These are phyloP conservation scores for Blastomyces emzantsi DNA, from an alignment of 2,329 filamentous ascomycete species.

Conservation along the genomic window DNA sequence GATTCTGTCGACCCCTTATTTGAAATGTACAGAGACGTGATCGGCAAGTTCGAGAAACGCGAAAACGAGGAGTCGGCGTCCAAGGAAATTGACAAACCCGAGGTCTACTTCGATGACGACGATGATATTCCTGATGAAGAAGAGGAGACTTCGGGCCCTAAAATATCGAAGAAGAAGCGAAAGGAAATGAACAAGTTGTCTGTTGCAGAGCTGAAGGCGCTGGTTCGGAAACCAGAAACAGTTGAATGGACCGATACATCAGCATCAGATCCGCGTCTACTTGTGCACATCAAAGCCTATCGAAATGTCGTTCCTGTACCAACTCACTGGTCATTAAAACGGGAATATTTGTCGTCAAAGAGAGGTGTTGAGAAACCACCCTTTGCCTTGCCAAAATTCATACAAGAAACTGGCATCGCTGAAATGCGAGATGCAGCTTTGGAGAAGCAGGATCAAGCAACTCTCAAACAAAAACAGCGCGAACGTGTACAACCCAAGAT, in stretches of 20 bases:
- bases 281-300: conserved; percentile 91
- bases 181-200: conserved; percentile 89
- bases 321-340: conserved; percentile 87
- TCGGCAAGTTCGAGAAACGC: conserved; percentile 65
- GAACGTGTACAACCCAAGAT: conserved; percentile 93
- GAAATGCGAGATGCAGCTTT: conserved; percentile 97
- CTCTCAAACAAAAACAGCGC: conserved; percentile 88
- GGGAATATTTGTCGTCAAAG: conserved; percentile 95
- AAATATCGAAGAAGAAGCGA: conserved; percentile 87
- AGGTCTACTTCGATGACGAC: conserved; percentile 74
- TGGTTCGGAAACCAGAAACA: conserved; percentile 83
- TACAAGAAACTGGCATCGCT: conserved; percentile 91
- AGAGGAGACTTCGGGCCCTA: conserved; percentile 51
- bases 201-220: conserved; percentile 87
- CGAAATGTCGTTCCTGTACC: conserved; percentile 95
- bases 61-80: conserved; percentile 54
- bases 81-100: conserved; percentile 67
- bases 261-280: conserved; percentile 74
- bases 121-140: conserved; percentile 76
- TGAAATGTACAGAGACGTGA: conserved; percentile 73
- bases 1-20: conserved; percentile 67
- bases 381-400: conserved; percentile 90
- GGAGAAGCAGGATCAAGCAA: conserved; percentile 89
- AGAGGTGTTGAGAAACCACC: conserved; percentile 92
- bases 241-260: conserved; percentile 98